Percentiles rank a stretch among this genome's conserved stretches.
Evolutionary conservation across 352 stramenopile species (phyloP).

Genomic region (Globisporangium okanoganense): DNA sequence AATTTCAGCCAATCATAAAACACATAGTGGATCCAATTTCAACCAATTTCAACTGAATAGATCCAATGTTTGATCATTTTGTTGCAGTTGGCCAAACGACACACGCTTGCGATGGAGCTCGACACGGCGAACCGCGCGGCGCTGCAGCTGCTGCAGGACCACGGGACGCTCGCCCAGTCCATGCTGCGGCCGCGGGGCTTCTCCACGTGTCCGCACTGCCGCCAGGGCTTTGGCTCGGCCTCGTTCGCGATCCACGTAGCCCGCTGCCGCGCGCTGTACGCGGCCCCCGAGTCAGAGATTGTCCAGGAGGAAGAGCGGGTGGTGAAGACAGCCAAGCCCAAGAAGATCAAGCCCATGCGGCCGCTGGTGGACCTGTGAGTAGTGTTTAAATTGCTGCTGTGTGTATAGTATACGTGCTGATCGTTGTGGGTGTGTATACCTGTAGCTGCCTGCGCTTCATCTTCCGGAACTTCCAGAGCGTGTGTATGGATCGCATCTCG

Average conservation of each 20-base stretch:
- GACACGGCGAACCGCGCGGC: conserved; percentile 33
- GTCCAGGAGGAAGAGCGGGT: conserved; percentile 14
- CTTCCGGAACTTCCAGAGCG: conserved; percentile 64
- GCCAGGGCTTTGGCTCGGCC: conserved; percentile 45
- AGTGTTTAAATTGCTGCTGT: not conserved
- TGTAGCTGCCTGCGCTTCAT: conserved; percentile 55
- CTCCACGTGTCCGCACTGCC: conserved; percentile 50
- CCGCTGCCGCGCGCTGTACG: conserved; percentile 46
- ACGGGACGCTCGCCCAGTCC: conserved; percentile 8
- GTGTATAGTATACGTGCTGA: not conserved
- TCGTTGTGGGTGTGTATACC: not conserved
- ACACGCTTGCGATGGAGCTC: conserved; percentile 6
- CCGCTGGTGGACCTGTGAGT: conserved; percentile 59
- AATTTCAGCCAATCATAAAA: too few relatives aligned
- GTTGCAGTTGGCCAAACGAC: not conserved
- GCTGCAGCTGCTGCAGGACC: conserved; percentile 30
- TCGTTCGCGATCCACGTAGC: conserved; percentile 63
- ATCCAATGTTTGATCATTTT: not conserved
- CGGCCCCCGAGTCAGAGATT: conserved; percentile 20
- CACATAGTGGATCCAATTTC: too few relatives aligned
- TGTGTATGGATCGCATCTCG: conserved; percentile 63
- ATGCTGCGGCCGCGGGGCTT: conserved; percentile 19
- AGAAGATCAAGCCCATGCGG: conserved; percentile 33
- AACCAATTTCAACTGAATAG: too few relatives aligned
- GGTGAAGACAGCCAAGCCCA: conserved; percentile 11